Conservation (phyloP, 2,329 filamentous ascomycete species). For the Cytospora piceicola region DNA sequence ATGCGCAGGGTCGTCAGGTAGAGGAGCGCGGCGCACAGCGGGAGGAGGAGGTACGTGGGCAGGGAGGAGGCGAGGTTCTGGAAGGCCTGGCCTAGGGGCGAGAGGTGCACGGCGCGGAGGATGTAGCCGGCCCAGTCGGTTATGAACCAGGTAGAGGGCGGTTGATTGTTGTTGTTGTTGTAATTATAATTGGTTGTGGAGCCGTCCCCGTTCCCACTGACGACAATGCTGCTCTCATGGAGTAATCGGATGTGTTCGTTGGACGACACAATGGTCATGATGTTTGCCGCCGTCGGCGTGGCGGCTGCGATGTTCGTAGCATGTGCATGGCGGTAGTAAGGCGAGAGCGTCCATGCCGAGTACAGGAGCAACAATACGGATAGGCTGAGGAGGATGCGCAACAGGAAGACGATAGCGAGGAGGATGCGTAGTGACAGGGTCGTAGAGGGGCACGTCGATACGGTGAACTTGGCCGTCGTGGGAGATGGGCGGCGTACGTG, state of each 20-base stretch:
- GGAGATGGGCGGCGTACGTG: slow-evolving; percentile 72
- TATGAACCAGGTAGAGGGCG: slow-evolving; percentile 27
- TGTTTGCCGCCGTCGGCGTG: slow-evolving; percentile 9
- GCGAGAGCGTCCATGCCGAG: slow-evolving; percentile 48
- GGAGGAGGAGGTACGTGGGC: slow-evolving; percentile 47
- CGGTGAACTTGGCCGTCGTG: slow-evolving; percentile 89
- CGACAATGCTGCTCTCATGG: neutral
- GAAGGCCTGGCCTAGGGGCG: slow-evolving; percentile 40
- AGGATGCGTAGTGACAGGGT: slow-evolving; percentile 54
- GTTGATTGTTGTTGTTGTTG: slow-evolving; percentile 15
- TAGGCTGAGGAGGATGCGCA: slow-evolving; percentile 48
- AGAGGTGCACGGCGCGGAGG: slow-evolving; percentile 37
- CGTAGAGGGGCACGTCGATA: slow-evolving; percentile 73
- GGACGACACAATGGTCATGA: slow-evolving; percentile 19
- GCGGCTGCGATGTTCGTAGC: slow-evolving; percentile 16
- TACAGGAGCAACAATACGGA: slow-evolving; percentile 53
- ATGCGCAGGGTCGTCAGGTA: slow-evolving; percentile 52
- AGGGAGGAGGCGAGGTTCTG: slow-evolving; percentile 40
- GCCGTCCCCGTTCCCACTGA: neutral
- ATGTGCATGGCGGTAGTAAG: slow-evolving; percentile 34
- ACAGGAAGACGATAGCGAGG: slow-evolving; percentile 47
- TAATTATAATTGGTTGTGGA: neutral
- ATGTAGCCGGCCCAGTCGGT: slow-evolving; percentile 36
- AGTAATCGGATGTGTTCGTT: slow-evolving; percentile 1
- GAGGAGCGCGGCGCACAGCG: slow-evolving; percentile 43